phyloP scores from a whole-genome alignment of 176 grass and related monocot species.

The Oryza nivara region DNA sequence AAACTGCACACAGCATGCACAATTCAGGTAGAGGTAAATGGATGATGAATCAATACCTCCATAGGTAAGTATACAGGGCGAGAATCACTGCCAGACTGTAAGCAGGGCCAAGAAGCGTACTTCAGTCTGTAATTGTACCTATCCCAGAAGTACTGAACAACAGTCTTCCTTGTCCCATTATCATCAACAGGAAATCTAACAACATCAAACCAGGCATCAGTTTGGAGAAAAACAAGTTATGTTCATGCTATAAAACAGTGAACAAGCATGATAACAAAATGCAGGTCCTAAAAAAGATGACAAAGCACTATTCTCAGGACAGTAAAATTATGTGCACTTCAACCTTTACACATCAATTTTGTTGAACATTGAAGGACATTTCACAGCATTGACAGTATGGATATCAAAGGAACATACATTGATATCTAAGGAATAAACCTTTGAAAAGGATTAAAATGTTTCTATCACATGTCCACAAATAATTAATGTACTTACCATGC shows the following conservation, averaged over 20 bases:
- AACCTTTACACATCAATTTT: background rate
- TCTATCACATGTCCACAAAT: background rate
- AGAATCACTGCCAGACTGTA: slow-evolving; percentile 73
- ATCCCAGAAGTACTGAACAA: slow-evolving; percentile 75
- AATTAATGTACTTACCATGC: slow-evolving; percentile 3
- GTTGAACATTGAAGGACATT: background rate
- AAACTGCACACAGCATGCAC: background rate
- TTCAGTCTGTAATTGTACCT: slow-evolving; percentile 55
- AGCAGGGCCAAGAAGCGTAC: slow-evolving; percentile 60
- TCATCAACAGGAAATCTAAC: slow-evolving; percentile 79
- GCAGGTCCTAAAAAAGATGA: background rate
- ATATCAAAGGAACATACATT: too few relatives aligned
- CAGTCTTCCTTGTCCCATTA: slow-evolving; percentile 39
- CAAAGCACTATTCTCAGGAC: background rate
- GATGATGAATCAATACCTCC: slow-evolving; percentile 51
- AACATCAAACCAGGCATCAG: background rate
- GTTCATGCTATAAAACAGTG: background rate
- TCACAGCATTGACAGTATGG: background rate
- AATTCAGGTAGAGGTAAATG: background rate
- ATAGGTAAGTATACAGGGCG: slow-evolving; percentile 75
- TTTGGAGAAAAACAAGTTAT: background rate
- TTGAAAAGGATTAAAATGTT: background rate
- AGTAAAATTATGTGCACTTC: background rate
- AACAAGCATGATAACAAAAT: background rate
- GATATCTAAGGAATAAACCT: background rate